Base-by-base conservation (phyloP, 2,329 filamentous ascomycete species). In the Penicillium sp. region DNA sequence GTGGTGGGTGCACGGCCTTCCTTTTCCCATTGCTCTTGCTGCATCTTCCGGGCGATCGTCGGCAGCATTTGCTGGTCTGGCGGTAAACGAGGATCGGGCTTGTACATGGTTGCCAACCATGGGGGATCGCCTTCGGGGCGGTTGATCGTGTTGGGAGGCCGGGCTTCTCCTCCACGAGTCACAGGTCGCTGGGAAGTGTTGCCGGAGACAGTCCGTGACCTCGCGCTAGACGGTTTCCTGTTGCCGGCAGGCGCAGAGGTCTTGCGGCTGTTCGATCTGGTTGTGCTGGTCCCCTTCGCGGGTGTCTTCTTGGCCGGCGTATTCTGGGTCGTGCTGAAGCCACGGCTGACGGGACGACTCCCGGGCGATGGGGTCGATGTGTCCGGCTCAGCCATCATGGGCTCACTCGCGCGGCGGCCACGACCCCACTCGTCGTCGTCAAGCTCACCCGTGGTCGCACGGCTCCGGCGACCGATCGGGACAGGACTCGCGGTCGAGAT, bases 31-130 rank as follows among this genome's bases (percentile, higher is more conserved):
- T 91, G 88, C 68, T 96, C 90, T 72, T 96, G 91, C 67, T 93
- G 88, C 68, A 97, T 78, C 47, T 88, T 81, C 61, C 86, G 89
- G 9, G 93, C 93, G 53, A 97, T 90, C 0, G 93, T 97, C 1
- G 93, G 93, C 9, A 98, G 81, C 45, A 98, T 83, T 65, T 98
- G 93, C 68, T 98, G 88, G 53, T 98, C 93, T 0, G 90, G 93
- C 5, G 93, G 93, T 32, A 98, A 76, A 51, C 90, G 85, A 28
- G 93, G 93, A 65, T 98, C 93, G 0, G 93, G 93, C 63, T 94
- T 95, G 70, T 96, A 98, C 70, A 95, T 89, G 24, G 86, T 88
- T 39, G 93, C 81, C 70, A 97, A 81, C 93, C 93, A 98, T 44
- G 93, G 93, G 8, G 93, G 90, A 46, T 97, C 91, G 18, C 93